Evolutionary conservation across 257 asterid genomes (phyloP).

Genomic region (Vinca minor): DNA sequence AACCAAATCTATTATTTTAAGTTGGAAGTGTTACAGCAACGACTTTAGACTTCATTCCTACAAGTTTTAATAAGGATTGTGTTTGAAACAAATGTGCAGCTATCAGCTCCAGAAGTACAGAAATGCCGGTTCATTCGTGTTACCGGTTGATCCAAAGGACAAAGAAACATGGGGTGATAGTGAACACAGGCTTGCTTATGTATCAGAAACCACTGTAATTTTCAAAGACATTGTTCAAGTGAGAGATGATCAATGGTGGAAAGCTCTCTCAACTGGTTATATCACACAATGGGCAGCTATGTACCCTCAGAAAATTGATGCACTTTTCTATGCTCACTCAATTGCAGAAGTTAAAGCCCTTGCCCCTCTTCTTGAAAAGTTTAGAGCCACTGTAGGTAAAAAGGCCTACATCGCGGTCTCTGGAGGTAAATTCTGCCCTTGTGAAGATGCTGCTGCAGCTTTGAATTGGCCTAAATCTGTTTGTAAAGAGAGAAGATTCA

Average conservation of each 20-base stretch:
- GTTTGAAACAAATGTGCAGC: slow-evolving; percentile 32
- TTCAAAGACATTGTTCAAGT: slow-evolving; percentile 84
- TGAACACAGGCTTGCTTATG: slow-evolving; percentile 83
- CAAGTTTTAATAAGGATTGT: neutral
- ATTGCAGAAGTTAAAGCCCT: slow-evolving; percentile 65
- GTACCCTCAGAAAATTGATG: slow-evolving; percentile 86
- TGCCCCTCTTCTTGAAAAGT: slow-evolving; percentile 72
- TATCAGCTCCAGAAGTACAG: slow-evolving; percentile 97
- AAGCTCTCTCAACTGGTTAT: slow-evolving; percentile 84
- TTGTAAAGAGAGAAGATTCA: slow-evolving; percentile 76
- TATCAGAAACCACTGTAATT: slow-evolving; percentile 86
- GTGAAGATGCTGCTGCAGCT: slow-evolving; percentile 67
- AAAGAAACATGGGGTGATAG: slow-evolving; percentile 98
- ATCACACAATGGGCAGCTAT: slow-evolving; percentile 90
- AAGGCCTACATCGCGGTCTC: slow-evolving; percentile 83
- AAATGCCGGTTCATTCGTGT: slow-evolving; percentile 73
- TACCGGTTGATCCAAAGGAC: slow-evolving; percentile 75
- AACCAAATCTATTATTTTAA: too few relatives aligned
- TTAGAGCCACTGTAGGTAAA: slow-evolving; percentile 60
- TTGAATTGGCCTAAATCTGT: slow-evolving; percentile 71
- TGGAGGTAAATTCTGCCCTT: slow-evolving; percentile 75
- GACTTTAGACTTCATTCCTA: too few relatives aligned
- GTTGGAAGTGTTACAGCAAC: too few relatives aligned
- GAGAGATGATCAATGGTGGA: slow-evolving; percentile 97
- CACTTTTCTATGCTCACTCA: slow-evolving; percentile 79